Percentiles rank a stretch among this genome's conserved stretches.
These are phyloP conservation scores for Cutaneotrichosporon mucoides DNA, from an alignment of 1,284 basidiomycete species.

Conservation along the genomic window DNA sequence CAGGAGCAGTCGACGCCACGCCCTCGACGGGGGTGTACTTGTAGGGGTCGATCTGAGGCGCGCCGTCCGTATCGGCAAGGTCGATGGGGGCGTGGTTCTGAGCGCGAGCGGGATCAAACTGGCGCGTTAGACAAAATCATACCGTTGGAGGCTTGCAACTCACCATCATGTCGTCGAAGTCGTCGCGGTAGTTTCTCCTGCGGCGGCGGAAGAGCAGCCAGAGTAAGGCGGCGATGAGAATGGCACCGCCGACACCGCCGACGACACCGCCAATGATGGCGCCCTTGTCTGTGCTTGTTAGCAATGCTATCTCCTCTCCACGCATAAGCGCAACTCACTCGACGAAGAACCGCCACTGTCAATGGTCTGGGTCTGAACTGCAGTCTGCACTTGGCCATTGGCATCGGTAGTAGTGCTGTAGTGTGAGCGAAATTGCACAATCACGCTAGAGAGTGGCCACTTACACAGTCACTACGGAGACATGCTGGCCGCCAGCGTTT, in stretches of 20 bases:
- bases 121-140: not conserved
- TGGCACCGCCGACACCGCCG: conserved; percentile 44
- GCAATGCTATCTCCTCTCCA: not conserved
- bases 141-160: conserved; percentile 11
- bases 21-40: conserved; percentile 26
- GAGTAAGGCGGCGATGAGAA: conserved; percentile 38
- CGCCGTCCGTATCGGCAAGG: conserved; percentile 28
- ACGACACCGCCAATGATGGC: conserved; percentile 48
- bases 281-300: conserved; percentile 28
- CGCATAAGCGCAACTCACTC: not conserved
- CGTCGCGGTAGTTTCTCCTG: conserved; percentile 35
- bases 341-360: not conserved
- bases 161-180: conserved; percentile 50
- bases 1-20: conserved; percentile 23
- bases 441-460: too few species aligned
- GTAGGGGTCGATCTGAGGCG: conserved; percentile 42
- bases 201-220: conserved; percentile 34
- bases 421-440: not conserved
- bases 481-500: too few species aligned
- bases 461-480: too few species aligned
- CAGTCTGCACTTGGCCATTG: not conserved
- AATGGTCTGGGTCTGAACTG: not conserved
- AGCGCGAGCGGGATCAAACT: conserved; percentile 45
- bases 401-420: not conserved
- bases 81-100: conserved; percentile 41